Conservation (phyloP, 768 basidiomycete genomes). For the Flagelloscypha sp. region DNA sequence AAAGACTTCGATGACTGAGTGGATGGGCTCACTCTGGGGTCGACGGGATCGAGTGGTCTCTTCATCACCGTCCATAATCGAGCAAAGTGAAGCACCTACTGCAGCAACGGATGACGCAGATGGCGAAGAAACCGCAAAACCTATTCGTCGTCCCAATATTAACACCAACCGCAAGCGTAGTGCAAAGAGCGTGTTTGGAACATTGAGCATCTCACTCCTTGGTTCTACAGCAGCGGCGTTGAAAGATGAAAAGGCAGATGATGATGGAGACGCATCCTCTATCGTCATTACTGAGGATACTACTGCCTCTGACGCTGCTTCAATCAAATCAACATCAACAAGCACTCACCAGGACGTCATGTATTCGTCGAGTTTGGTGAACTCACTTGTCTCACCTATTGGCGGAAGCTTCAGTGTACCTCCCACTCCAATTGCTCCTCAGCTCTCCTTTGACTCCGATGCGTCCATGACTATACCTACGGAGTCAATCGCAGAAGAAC, state of each 20-base stretch:
- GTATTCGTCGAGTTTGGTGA: too few species aligned
- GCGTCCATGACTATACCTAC: slow-evolving; percentile 11
- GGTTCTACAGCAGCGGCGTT: background rate
- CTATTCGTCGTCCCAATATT: slow-evolving; percentile 6
- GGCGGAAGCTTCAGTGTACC: too few species aligned
- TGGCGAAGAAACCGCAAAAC: slow-evolving; percentile 14
- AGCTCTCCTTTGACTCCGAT: slow-evolving; percentile 14
- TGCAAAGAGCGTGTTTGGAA: slow-evolving; percentile 62
- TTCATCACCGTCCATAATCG: too few species aligned
- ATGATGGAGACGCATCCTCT: slow-evolving; percentile 2
- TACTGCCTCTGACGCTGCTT: background rate
- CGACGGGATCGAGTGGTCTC: too few species aligned
- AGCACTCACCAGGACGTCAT: too few species aligned
- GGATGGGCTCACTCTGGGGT: too few species aligned
- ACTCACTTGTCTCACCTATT: too few species aligned
- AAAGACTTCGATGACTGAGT: too few species aligned
- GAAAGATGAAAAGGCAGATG: background rate
- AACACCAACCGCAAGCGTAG: slow-evolving; percentile 30
- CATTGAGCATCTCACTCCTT: slow-evolving; percentile 55
- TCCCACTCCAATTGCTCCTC: too few species aligned
- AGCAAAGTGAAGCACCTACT: too few species aligned
- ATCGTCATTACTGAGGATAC: slow-evolving; percentile 1
- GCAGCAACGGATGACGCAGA: slow-evolving; percentile 16
- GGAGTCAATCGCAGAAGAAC: slow-evolving; percentile 19
- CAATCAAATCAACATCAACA: slow-evolving; percentile 1